Conservation (phyloP, 768 basidiomycete genomes). For the Boletus tylopilopsis region DNA sequence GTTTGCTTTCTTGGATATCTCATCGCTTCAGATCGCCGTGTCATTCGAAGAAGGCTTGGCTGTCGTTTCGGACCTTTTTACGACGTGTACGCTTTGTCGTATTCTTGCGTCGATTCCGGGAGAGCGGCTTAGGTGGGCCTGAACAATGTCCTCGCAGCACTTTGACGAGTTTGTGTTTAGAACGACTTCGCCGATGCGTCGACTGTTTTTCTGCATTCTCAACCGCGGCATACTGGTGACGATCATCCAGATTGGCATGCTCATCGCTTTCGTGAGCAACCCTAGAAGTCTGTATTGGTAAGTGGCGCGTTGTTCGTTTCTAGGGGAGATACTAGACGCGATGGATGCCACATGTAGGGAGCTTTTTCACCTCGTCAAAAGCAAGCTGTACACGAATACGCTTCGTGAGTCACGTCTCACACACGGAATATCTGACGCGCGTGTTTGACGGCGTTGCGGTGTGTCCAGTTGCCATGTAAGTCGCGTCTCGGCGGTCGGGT, state of each 20-base stretch:
- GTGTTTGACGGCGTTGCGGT: background rate
- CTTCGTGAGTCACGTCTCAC: background rate
- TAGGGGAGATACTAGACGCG: background rate
- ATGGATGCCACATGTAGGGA: background rate
- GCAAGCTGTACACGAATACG: slow-evolving; percentile 1
- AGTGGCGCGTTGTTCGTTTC: background rate
- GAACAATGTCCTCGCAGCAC: background rate
- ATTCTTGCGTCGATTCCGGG: background rate
- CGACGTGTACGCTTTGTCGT: background rate
- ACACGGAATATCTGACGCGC: background rate
- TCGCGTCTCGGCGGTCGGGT: background rate
- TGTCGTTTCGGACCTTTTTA: slow-evolving; percentile 1
- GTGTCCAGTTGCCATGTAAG: slow-evolving; percentile 1
- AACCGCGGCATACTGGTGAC: slow-evolving; percentile 7
- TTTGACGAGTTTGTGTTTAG: background rate
- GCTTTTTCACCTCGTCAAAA: background rate
- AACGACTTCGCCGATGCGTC: background rate
- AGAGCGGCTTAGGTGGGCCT: background rate
- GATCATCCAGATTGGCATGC: background rate
- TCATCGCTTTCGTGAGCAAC: background rate
- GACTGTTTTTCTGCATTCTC: background rate
- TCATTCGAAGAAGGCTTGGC: slow-evolving; percentile 1
- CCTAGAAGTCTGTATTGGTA: background rate
- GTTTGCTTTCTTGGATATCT: background rate
- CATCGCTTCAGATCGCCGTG: background rate